These are phyloP conservation scores for Aspergillus floridensis DNA, from an alignment of 2,329 filamentous ascomycete genomes.

Conservation along the genomic window DNA sequence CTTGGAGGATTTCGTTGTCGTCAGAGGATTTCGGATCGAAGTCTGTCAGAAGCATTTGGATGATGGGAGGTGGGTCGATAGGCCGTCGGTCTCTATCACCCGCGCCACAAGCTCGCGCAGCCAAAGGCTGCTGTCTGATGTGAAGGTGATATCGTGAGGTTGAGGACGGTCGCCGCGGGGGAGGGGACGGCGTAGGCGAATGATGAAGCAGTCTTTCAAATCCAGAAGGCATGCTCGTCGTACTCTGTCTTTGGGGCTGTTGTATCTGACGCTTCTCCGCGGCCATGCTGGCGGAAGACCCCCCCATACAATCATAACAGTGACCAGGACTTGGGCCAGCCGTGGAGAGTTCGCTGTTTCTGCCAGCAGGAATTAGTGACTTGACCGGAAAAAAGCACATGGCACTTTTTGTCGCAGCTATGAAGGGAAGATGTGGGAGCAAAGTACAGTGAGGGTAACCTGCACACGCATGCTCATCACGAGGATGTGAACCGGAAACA, in stretches of 20 bases:
- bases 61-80: slow-evolving; percentile 48
- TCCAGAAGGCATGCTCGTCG: slow-evolving; percentile 34
- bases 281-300: slow-evolving; percentile 14
- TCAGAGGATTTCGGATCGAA: slow-evolving; percentile 40
- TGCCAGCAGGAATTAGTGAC: slow-evolving; percentile 20
- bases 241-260: slow-evolving; percentile 16
- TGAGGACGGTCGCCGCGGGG: slow-evolving; percentile 22
- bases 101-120: slow-evolving; percentile 47
- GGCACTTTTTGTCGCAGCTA: not conserved
- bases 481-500: not conserved
- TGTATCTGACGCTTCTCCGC: slow-evolving; percentile 16
- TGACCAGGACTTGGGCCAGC: slow-evolving; percentile 29
- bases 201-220: slow-evolving; percentile 40
- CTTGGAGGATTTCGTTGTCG: slow-evolving; percentile 40
- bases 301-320: slow-evolving; percentile 26
- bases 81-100: slow-evolving; percentile 48
- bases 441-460: not conserved
- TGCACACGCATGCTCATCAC: not conserved
- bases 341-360: slow-evolving; percentile 29
- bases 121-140: slow-evolving; percentile 47
- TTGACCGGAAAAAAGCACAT: not conserved
- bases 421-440: not conserved
- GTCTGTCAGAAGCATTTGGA: slow-evolving; percentile 46
- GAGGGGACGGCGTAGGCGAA: slow-evolving; percentile 20
- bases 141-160: slow-evolving; percentile 39